Evolutionary conservation across 345 rosid species (phyloP).

Genomic region (Garcia nutans): DNA sequence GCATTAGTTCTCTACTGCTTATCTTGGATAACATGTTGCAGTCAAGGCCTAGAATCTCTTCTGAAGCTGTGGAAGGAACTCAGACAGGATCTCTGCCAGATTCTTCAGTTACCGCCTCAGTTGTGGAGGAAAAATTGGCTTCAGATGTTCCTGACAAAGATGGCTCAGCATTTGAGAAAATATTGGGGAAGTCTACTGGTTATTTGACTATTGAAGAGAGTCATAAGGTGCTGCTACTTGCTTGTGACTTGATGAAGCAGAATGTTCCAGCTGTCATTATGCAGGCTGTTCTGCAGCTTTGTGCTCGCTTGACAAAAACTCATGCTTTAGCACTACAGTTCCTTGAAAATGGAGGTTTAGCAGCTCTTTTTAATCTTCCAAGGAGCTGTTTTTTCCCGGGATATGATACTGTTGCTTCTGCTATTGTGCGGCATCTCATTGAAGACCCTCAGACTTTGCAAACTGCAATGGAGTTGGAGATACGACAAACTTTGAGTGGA

Average conservation of each 20-base stretch:
- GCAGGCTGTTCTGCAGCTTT: slow-evolving; percentile 96
- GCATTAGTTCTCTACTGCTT: slow-evolving; percentile 79
- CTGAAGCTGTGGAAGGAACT: slow-evolving; percentile 50
- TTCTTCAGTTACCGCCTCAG: slow-evolving; percentile 36
- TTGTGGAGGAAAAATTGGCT: slow-evolving; percentile 38
- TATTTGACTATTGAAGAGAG: slow-evolving; percentile 73
- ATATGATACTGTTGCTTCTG: slow-evolving; percentile 85
- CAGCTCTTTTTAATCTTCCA: slow-evolving; percentile 78
- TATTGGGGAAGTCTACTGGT: slow-evolving; percentile 81
- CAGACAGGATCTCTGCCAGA: slow-evolving; percentile 49
- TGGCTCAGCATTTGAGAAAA: slow-evolving; percentile 45
- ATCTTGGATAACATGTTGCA: slow-evolving; percentile 83
- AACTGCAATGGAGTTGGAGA: slow-evolving; percentile 95
- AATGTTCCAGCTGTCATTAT: slow-evolving; percentile 82
- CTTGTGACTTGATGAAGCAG: slow-evolving; percentile 73
- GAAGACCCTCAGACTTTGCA: slow-evolving; percentile 98
- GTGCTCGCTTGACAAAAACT: slow-evolving; percentile 89
- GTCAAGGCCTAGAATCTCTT: slow-evolving; percentile 51
- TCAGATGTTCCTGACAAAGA: slow-evolving; percentile 53
- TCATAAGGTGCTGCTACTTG: slow-evolving; percentile 58
- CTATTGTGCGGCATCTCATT: slow-evolving; percentile 81
- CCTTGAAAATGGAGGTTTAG: slow-evolving; percentile 81
- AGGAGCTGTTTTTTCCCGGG: slow-evolving; percentile 84
- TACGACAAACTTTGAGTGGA: slow-evolving; percentile 72
- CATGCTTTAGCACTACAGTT: slow-evolving; percentile 74